These are phyloP conservation scores for Yamadazyma philogaea DNA, from an alignment of 805 yeast genomes.

Conservation along the genomic window DNA sequence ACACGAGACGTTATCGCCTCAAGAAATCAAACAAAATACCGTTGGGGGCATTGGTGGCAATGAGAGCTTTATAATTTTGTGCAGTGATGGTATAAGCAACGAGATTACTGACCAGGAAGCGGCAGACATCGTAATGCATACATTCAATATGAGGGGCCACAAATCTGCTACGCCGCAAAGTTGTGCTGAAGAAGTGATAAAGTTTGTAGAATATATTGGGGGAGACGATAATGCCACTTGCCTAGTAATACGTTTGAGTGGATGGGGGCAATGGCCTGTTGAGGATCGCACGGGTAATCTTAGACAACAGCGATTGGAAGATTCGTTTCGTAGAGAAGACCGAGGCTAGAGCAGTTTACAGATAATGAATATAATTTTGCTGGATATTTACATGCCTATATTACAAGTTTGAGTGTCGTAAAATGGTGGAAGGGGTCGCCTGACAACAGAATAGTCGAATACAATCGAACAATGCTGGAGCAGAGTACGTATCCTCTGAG, in stretches of 20 bases:
- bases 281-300: constrained; percentile 77
- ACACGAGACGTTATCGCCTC: constrained; percentile 35
- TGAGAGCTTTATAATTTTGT: constrained; percentile 78
- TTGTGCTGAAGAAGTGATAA: constrained; percentile 81
- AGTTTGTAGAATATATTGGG: constrained; percentile 80
- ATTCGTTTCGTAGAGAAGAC: constrained; percentile 33
- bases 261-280: constrained; percentile 95
- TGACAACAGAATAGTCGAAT: too few relatives aligned
- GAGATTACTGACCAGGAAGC: constrained; percentile 85
- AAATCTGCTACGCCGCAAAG: constrained; percentile 75
- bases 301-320: constrained; percentile 67
- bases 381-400: constrained; percentile 7
- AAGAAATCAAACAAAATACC: constrained; percentile 34
- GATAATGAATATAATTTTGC: neutral
- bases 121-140: constrained; percentile 77
- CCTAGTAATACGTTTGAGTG: constrained; percentile 68
- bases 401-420: neutral
- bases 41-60: constrained; percentile 66
- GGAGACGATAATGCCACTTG: constrained; percentile 98
- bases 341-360: neutral
- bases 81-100: constrained; percentile 86
- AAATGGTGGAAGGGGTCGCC: too few relatives aligned
- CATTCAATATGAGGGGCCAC: constrained; percentile 61
- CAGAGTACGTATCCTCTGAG: too few relatives aligned
- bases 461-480: too few relatives aligned